Base-by-base conservation (phyloP, 768 basidiomycete species). In the Suillus weaverae region DNA sequence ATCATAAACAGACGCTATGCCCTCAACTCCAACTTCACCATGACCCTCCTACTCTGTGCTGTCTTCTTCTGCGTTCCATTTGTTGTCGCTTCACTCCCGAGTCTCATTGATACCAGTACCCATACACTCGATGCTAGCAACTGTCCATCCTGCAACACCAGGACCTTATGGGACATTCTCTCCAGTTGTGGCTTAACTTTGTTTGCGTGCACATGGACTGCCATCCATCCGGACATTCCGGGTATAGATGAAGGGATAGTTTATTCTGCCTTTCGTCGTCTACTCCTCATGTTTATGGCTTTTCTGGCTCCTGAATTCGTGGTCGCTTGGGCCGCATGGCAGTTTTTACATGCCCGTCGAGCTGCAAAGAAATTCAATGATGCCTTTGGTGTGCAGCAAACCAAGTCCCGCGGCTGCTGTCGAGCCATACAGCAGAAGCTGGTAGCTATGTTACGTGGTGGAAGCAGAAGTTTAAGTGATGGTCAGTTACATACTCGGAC, bases 61-160 rank as follows among this genome's bases (percentile, higher is more conserved):
- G 11, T 1, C 10, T 68, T 83, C 62, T 77, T 84, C 53, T 76
- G 76, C 62, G 71, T 78, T 66, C 70, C n/a, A 0, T 46, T 46
- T 46, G n/a, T 22, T 46, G 1, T 4, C n/a, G 44, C 44, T 22
- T 46, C 44, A 46, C 44, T 46, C n/a, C n/a, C 5, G 5, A 5
- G 44, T 46, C n/a, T 46, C 44, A 22, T 22, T 0, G 44, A 46
- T 22, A 46, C 44, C 10, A 0, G 5, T 22, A 46, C 22, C n/a
- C n/a, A 22, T 46, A 22, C n/a, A 46, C 5, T 22, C 11, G 44
- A 46, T 46, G 2, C 44, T n/a, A 11, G n/a, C 5, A 0, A 11
- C n/a, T 11, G 1, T 5, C 11, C 44, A 46, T 5, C n/a, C 44
- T 22, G 2, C 44, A 22, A 46, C 11, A 11, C 44, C 10, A 46